phyloP scores from a whole-genome alignment of 768 basidiomycete genomes.

The Collybiopsis luxurians region DNA sequence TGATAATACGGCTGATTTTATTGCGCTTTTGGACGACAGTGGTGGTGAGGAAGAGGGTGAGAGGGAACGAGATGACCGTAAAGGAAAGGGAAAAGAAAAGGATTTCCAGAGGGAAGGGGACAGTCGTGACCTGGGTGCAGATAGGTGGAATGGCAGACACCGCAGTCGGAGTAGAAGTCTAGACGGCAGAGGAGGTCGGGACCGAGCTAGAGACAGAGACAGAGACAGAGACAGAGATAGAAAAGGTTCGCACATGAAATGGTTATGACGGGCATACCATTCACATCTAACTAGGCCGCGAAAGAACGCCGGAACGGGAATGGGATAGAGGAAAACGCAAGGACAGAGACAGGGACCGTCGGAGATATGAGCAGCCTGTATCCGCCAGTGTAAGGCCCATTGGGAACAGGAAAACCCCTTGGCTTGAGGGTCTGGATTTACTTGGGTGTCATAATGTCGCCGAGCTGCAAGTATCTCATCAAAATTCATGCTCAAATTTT shows the following conservation, averaged over 20 bases:
- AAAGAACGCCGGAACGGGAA: constrained; percentile 28
- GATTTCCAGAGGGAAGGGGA: too few relatives aligned
- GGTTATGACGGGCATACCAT: not conserved
- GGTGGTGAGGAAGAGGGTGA: constrained; percentile 15
- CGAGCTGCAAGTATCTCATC: constrained; percentile 62
- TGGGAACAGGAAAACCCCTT: constrained; percentile 37
- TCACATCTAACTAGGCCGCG: not conserved
- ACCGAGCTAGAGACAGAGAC: constrained; percentile 15
- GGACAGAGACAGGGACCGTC: constrained; percentile 17
- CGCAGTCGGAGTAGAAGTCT: constrained; percentile 2
- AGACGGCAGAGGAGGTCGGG: constrained; percentile 8
- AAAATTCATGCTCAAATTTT: not conserved
- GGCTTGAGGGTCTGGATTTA: constrained; percentile 73
- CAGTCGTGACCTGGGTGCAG: not conserved
- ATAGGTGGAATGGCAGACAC: not conserved
- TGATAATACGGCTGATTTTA: constrained; percentile 27
- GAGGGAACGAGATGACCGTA: not conserved
- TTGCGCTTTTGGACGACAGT: constrained; percentile 18
- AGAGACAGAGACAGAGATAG: constrained; percentile 9
- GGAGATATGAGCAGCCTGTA: constrained; percentile 6
- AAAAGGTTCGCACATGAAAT: not conserved
- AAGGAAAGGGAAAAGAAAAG: not conserved
- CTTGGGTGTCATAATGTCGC: constrained; percentile 72
- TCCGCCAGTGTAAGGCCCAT: constrained; percentile 2
- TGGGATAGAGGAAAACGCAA: constrained; percentile 29